Conservation (phyloP, 73 alveolate genomes). For the Paramecium primaurelia region DNA sequence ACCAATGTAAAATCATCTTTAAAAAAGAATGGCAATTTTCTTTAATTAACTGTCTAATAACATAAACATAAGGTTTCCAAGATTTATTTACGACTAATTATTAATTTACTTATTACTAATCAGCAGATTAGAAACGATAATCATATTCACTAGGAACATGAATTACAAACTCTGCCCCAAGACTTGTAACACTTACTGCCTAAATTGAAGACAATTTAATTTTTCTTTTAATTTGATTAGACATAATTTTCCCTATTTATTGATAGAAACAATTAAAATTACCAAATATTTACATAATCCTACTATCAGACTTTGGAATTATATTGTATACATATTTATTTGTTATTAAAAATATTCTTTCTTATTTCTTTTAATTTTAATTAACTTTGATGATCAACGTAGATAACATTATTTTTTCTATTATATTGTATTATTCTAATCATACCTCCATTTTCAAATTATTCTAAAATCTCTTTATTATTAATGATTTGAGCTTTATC, state of each 20-base stretch:
- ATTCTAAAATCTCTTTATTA: background rate
- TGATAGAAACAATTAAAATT: background rate
- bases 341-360: background rate
- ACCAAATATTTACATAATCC: background rate
- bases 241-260: background rate
- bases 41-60: background rate
- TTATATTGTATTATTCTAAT: background rate
- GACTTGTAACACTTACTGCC: conserved; percentile 11
- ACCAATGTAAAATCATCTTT: conserved; percentile 37
- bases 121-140: conserved; percentile 29
- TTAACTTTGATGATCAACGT: background rate
- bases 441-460: background rate
- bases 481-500: background rate
- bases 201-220: background rate
- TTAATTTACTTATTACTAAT: background rate
- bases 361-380: background rate
- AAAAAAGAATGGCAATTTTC: background rate
- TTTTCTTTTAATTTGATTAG: conserved; percentile 20
- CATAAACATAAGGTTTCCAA: background rate
- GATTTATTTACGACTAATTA: background rate
- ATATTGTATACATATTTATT: conserved; percentile 12
- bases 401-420: background rate
- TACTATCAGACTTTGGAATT: conserved; percentile 5
- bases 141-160: conserved; percentile 61
- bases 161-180: conserved; percentile 55